Base-by-base conservation (phyloP, 768 basidiomycete genomes). In the Auricularia sp. region DNA sequence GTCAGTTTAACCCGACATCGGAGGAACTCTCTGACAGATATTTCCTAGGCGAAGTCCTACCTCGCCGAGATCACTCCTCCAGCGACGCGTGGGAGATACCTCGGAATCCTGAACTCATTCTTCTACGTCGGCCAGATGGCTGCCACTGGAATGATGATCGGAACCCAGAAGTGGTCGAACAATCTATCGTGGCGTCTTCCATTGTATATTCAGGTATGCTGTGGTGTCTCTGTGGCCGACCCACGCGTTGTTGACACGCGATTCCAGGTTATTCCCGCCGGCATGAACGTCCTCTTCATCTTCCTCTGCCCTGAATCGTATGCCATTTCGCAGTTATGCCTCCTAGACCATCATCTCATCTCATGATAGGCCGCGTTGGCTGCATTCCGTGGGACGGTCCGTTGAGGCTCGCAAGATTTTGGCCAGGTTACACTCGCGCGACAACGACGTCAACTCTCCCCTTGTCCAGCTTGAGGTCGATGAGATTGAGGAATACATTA, bases 61-160 rank as follows among this genome's bases (percentile, higher is more conserved):
- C 73, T 83, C 12, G 80, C 79, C 5, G 83, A 83, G 70, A 75
- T 84, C 65, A 76, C 79, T 6, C 78, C 81, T 2, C 79, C 81
- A 14, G 75, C 79, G 43, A 73, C 75, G 21, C 77, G 83, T 43
- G 83, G 82, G 33, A 77, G 80, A 14, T 83, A 77, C 67, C 73
- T 84, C 47, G 83, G 83, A 0, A 29, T 82, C 62, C 70, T 82
- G 59, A 83, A 83, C 68, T 82, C 81, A 16, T 82, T 82, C 44
- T 61, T 34, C n/a, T 7, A 83, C 68, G 76, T 83, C 47, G 83
- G 82, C 10, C 82, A 83, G 68, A 83, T 84, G 71, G 71, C 77
- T 35, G 83, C 82, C 1, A 80, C 79, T 18, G 83, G 82, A 3
- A 82, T 84, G 79, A 80, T 83, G 76, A 79, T 84, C 12, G 72